Evolutionary conservation across 306 rosid species (phyloP), one percentile per base, ranked within the genome.

Genomic region (Begonia fuchsioides): DNA sequence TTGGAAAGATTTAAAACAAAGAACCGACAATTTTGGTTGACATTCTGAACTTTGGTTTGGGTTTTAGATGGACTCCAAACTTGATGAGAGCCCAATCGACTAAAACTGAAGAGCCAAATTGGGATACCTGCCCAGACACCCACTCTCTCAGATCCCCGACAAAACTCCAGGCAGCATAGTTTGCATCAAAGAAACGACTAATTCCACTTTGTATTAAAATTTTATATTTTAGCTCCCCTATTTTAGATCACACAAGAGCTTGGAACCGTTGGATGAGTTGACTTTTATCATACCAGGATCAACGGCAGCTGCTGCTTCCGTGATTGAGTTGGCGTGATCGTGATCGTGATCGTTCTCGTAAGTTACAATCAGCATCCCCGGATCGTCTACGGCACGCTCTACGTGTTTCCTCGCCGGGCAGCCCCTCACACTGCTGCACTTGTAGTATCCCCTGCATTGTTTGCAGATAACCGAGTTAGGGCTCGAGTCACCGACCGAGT

Each of bases 381-480:
- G 76, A 69, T 86, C 93, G 55, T 86, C 95, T 59, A 71, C 44
- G 49, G 93, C n/a, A n/a, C n/a, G n/a, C n/a, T n/a, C n/a, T n/a
- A n/a, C n/a, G n/a, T n/a, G n/a, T n/a, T n/a, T n/a, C 95, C 93
- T 64, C 19, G 95, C 95, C 1, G 86, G 85, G 49, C 95, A 86
- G 0, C 93, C 95, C 51, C 80, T 81, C 61, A 73, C 55, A 52
- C 82, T 86, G n/a, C 87, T 73, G 20, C 95, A 86, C 59, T 86
- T 86, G 85, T 81, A 86, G 45, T 86, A 86, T 11, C 95, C 95
- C 51, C 93, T 86, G 72, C 15, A 49, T 47, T n/a, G n/a, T 32
- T 32, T 40, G n/a, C 49, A 39, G 15, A 46, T 13, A 59, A 59
- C 14, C 15, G 13, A 16, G 38, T 6, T 14, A 10, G 12, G 26